A percentile compares a stretch with the other conserved stretches of the same genome.
Conservation (phyloP, 2,329 filamentous ascomycete species). For the Phaeosphaeriaceae sp. region DNA sequence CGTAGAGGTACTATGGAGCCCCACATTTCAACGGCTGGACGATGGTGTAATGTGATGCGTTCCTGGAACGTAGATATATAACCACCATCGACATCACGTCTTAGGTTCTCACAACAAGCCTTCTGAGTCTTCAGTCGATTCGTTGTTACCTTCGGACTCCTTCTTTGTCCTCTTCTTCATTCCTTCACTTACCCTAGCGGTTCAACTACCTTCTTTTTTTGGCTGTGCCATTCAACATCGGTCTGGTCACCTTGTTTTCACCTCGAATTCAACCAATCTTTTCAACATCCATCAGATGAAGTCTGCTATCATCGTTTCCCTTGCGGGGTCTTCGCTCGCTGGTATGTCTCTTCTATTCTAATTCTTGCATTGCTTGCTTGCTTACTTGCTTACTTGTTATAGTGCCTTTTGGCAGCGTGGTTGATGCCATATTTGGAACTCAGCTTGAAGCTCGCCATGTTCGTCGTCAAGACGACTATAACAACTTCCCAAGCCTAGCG, state of each 20-base stretch:
- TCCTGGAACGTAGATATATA: neutral
- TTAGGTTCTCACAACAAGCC: neutral
- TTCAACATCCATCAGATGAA: conserved; percentile 22
- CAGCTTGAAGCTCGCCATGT: conserved; percentile 10
- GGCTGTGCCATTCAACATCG: conserved; percentile 18
- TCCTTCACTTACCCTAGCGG: conserved; percentile 1
- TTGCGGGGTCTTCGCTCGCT: conserved; percentile 29
- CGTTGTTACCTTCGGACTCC: neutral
- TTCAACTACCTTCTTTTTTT: conserved; percentile 18
- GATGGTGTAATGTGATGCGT: neutral
- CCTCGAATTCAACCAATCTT: neutral
- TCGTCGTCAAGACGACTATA: neutral
- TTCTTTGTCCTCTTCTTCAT: neutral
- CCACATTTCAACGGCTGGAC: neutral
- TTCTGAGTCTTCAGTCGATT: neutral
- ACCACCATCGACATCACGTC: neutral
- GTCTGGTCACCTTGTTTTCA: neutral
- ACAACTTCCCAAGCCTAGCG: neutral
- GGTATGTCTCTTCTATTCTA: conserved; percentile 9
- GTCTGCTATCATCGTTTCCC: conserved; percentile 27
- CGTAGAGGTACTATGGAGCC: neutral
- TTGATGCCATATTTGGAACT: conserved; percentile 21
- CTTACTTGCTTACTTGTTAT: too few species aligned
- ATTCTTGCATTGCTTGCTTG: too few species aligned
- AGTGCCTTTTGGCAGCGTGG: conserved; percentile 17